Base-by-base conservation (phyloP, 192 early-diverging fungal species). In the Backusella liffmaniae region DNA sequence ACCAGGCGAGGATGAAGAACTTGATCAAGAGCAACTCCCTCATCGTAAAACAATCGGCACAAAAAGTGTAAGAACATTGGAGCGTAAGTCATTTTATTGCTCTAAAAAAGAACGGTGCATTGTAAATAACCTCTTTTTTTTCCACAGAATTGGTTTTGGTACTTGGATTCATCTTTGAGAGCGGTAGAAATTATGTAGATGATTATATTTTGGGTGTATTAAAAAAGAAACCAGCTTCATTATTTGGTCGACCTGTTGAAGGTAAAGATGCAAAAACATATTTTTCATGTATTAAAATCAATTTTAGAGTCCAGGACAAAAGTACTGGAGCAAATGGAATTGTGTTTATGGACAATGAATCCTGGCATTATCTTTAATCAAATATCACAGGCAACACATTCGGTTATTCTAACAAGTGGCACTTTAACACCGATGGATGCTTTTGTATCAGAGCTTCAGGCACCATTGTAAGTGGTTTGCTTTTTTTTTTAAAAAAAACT, bases 371-470 rank as follows among this genome's bases (percentile, higher is more conserved):
- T 78, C 39, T 86, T 86, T 76, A 62, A 67, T 3, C 80, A 87
- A 46, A 80, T 90, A 5, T 76, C 86, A 1, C 39, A 69, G 1
- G 10, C 67, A 4, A 70, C 87, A 0, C 83, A 85, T 13, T 86
- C 90, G 0, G 81, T 92, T 15, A 77, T 92, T 5, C 53, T 92
- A 34, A 91, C 89, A 44, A 90, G 89, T 74, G 91, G 91, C 30
- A 92, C 91, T 5, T 83, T 92, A 21, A 91, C 91, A 41, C 91
- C 91, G 4, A 71, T 79, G 75, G 76, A 85, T 44, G 84, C 84
- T 13, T 90, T 89, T 73, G 83, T 80, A n/a, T 82, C 87, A 1
- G 90, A 91, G 70, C 73, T 91, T 21, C 86, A 86, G 23, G 76
- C 83, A 15, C 59, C 73, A 9, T 91, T 91, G 77, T 76, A 75